A percentile compares a stretch with the other conserved stretches of the same genome.
phyloP scores from a whole-genome alignment of 2,329 filamentous ascomycete genomes.

The Tothia fuscella region DNA sequence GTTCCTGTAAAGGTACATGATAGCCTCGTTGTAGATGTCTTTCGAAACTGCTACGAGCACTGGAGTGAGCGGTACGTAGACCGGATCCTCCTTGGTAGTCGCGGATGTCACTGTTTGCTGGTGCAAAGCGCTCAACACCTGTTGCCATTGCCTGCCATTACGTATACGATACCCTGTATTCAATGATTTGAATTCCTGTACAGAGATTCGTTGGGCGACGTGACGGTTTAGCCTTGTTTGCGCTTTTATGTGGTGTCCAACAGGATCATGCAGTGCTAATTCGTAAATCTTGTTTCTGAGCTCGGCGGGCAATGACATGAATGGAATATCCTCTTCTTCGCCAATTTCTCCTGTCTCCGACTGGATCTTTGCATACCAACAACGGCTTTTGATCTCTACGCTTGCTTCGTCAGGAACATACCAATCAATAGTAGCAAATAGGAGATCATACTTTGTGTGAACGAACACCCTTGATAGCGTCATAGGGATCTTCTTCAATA shows the following conservation, averaged over 20 bases:
- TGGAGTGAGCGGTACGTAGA: neutral
- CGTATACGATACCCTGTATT: neutral
- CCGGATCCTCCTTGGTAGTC: neutral
- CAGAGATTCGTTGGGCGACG: neutral
- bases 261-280: slow-evolving; percentile 1
- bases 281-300: slow-evolving; percentile 4
- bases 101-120: neutral
- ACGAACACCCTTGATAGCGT: too few species aligned
- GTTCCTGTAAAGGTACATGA: slow-evolving; percentile 1
- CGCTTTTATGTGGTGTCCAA: neutral
- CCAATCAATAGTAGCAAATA: too few species aligned
- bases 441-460: too few species aligned
- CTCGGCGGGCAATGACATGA: slow-evolving; percentile 6
- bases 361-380: too few species aligned
- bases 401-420: too few species aligned
- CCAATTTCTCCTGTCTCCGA: too few species aligned
- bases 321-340: slow-evolving; percentile 5
- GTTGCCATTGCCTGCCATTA: neutral
- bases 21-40: slow-evolving; percentile 4
- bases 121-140: too few species aligned
- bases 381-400: too few species aligned
- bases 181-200: neutral
- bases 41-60: neutral
- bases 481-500: too few species aligned
- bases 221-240: neutral